Base-by-base conservation (phyloP, 2,329 filamentous ascomycete species). In the Thelonectria rubi region DNA sequence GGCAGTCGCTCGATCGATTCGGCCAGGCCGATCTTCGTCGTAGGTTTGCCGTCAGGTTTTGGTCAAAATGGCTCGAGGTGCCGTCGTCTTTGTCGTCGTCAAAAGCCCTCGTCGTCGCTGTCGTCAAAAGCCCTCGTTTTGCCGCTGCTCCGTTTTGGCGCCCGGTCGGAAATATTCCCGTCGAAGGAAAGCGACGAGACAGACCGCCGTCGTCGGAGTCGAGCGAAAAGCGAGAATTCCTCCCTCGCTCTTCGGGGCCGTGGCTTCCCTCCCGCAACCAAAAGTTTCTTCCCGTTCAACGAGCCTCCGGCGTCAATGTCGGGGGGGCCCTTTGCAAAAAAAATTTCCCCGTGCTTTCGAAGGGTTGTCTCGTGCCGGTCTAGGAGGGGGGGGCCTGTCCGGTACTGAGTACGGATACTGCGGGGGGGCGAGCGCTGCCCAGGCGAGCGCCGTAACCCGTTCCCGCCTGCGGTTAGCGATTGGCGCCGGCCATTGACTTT, bases 391-490 rank as follows among this genome's bases (percentile, higher is more conserved):
- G 24, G 24, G 4, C 24, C 7, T 24, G 24, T 68, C 51, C 69
- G 70, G 69, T 76, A 69, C 80, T 76, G 81, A 42, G 24, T 7
- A 24, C 24, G 7, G n/a, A 81, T 81, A 81, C 81, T 84, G 83
- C 83, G 84, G 84, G 83, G 83, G 82, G 83, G 82, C 81, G 81
- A 18, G 83, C 72, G 76, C 77, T 83, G 53, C 82, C 82, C 83
- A 82, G 82, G 80, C 82, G 83, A 81, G 80, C 82, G 83, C 81
- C 83, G 82, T 81, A 82, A 82, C 82, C 82, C 81, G 81, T 77
- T 77, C 73, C 76, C 78, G 75, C 72, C 80, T 56, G 43, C 32
- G 43, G n/a, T 55, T 86, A 87, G 75, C 81, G 80, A 77, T 81
- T 81, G 78, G 81, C 78, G 76, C 80, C 79, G 82, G 81, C 81